Percentiles rank a stretch among this genome's conserved stretches.
Evolutionary conservation across 768 basidiomycete genomes (phyloP).

Genomic region (Cytidiella melzeri): DNA sequence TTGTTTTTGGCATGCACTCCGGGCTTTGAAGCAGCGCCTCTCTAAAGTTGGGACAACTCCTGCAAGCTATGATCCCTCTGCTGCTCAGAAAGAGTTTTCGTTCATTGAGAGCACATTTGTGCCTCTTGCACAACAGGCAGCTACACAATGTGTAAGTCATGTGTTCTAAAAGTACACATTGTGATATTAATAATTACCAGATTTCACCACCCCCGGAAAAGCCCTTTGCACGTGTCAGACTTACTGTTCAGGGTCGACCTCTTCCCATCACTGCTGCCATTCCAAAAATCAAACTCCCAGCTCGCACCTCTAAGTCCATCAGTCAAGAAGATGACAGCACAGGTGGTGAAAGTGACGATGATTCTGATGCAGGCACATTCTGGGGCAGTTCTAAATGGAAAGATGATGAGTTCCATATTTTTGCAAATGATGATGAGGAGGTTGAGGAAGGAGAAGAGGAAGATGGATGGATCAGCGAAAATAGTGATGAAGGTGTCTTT

Average conservation of each 20-base stretch:
- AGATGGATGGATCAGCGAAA: neutral
- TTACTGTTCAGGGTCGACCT: constrained; percentile 4
- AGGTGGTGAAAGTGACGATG: neutral
- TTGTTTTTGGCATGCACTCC: constrained; percentile 33
- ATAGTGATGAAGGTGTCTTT: neutral
- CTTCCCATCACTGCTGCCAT: constrained; percentile 2
- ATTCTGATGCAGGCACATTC: no score
- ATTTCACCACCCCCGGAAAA: constrained; percentile 2
- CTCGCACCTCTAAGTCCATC: no score
- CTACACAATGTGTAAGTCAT: no score
- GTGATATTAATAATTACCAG: no score
- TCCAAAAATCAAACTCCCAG: constrained; percentile 5
- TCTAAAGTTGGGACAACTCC: constrained; percentile 22
- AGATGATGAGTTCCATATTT: neutral
- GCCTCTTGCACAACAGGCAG: neutral
- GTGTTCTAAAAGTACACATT: no score
- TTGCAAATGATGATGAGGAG: neutral
- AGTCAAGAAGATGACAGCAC: neutral
- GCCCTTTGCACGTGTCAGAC: constrained; percentile 1
- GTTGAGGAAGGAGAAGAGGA: neutral
- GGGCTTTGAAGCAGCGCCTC: constrained; percentile 25
- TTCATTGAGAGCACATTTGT: constrained; percentile 3
- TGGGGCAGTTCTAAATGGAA: no score
- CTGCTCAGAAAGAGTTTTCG: constrained; percentile 13
- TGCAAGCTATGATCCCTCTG: constrained; percentile 21